phyloP scores from a whole-genome alignment of 129 eudicot species.

The Chrysanthemum seticuspe region DNA sequence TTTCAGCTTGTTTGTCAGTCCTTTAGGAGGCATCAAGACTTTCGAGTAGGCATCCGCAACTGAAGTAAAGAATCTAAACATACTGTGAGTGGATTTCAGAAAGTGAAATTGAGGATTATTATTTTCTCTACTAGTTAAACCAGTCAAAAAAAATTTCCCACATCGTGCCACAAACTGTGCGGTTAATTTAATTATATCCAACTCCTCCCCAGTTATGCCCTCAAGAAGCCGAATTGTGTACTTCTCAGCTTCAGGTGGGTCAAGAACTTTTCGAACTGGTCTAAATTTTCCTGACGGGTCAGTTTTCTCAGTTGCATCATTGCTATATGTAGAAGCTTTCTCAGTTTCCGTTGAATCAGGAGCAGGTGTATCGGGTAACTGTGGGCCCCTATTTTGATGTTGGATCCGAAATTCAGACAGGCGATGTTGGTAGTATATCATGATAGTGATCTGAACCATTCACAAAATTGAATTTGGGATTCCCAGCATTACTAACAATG shows the following conservation, averaged over 20 bases:
- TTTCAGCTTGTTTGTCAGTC: conserved; percentile 63
- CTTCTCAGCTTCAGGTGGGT: conserved; percentile 91
- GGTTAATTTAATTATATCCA: conserved; percentile 84
- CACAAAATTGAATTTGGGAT: conserved; percentile 81
- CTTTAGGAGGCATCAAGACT: conserved; percentile 89
- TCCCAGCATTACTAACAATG: conserved; percentile 63
- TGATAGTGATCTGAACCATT: conserved; percentile 83
- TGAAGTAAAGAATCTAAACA: conserved; percentile 91
- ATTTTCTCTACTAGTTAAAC: conserved; percentile 75
- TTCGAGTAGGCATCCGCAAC: conserved; percentile 89
- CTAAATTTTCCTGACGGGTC: conserved; percentile 83
- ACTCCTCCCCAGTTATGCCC: conserved; percentile 85
- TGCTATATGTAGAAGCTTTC: conserved; percentile 38
- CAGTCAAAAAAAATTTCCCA: conserved; percentile 79
- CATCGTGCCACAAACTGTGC: conserved; percentile 89
- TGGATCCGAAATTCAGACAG: conserved; percentile 65
- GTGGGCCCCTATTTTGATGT: conserved; percentile 45
- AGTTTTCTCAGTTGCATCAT: conserved; percentile 41
- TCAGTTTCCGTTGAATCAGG: conserved; percentile 37
- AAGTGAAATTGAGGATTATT: conserved; percentile 88
- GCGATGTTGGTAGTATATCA: conserved; percentile 82
- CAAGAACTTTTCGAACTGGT: conserved; percentile 65
- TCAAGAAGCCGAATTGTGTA: conserved; percentile 86
- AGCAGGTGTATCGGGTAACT: conserved; percentile 42
- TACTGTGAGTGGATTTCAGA: conserved; percentile 86